Percentiles rank a stretch among this genome's conserved stretches.
Conservation (phyloP, 208 protist genomes). For the Porcisia deanei region DNA sequence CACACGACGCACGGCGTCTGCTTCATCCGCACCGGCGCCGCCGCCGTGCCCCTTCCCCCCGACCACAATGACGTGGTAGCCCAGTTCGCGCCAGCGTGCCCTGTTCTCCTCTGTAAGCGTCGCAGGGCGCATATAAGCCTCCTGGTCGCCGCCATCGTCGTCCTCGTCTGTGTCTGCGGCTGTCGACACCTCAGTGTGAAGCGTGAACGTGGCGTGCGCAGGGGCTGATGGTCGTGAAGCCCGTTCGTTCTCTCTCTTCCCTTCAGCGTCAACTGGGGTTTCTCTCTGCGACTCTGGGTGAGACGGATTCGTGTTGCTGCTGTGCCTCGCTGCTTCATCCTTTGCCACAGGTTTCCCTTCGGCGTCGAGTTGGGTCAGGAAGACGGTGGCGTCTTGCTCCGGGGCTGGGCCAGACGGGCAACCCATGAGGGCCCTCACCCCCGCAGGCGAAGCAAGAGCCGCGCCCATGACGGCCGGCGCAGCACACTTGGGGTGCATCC, state of each 20-base stretch:
- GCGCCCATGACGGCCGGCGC: neutral
- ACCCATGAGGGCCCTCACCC: constrained; percentile 8
- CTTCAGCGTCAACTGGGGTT: neutral
- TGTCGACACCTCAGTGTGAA: neutral
- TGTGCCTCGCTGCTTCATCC: neutral
- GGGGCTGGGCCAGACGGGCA: neutral
- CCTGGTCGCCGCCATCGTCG: neutral
- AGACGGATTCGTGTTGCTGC: neutral
- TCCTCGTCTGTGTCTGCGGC: neutral
- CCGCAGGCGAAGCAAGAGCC: neutral
- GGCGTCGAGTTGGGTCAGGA: constrained; percentile 31
- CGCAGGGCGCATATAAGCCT: constrained; percentile 12
- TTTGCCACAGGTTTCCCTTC: neutral
- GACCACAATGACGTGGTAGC: constrained; percentile 76
- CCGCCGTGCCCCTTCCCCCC: constrained; percentile 12
- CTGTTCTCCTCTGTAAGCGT: constrained; percentile 19
- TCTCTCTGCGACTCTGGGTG: neutral
- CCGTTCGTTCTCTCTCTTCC: neutral
- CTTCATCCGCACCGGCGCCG: neutral
- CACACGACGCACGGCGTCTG: constrained; percentile 3
- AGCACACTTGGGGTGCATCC: constrained; percentile 1
- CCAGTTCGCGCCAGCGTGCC: constrained; percentile 70
- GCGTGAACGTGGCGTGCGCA: neutral
- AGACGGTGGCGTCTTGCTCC: constrained; percentile 25
- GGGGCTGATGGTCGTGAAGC: neutral